Base-by-base conservation (phyloP, 371 early-diverging fungal genomes). In the Rhizopus stolonifer region DNA sequence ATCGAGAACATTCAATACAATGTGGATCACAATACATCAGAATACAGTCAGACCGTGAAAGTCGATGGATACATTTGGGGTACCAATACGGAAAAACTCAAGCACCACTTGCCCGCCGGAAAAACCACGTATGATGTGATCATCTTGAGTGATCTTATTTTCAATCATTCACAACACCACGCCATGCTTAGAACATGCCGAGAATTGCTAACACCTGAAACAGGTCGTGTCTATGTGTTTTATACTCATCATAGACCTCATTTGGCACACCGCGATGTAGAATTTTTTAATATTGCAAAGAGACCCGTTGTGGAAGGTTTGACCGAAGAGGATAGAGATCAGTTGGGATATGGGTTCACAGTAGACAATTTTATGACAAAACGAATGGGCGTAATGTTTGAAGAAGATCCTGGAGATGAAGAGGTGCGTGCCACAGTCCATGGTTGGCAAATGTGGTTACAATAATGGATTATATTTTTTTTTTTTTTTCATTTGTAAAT, bases 31-130 rank as follows among this genome's bases (percentile, higher is more conserved):
- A 81, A 77, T 49, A 55, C 71, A 10, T 52, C 61, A 25, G 45
- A 44, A 39, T 25, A 19, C 7, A 43, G 13, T 34, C 18, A 13
- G 6, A 25, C 25, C 0, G 6, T 18, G 4, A 7, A 43, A 8
- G 54, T 60, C 3, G 56, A 77, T 60, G 95, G 95, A 1, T 91
- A 85, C 64, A 75, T 91, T 36, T 96, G 96, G 96, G 96, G 96
- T 17, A 73, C 80, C 48, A 77, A 88, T 17, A 79, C 84, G 0
- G 66, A 67, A 2, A 68, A 65, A 4, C 69, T 92, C 7, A 62
- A 75, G n/a, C 15, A 55, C 3, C 24, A 60, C 29, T 49, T 80
- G 24, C 69, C 71, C 1, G 32, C 24, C n/a, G 64, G 38, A 6
- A 53, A 58, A 32, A 49, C 61, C 1, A 69, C 67, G 3, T 95